Evolutionary conservation across 495 filamentous ascomycete species (phyloP).

Genomic region (Penicillium waksmanii): DNA sequence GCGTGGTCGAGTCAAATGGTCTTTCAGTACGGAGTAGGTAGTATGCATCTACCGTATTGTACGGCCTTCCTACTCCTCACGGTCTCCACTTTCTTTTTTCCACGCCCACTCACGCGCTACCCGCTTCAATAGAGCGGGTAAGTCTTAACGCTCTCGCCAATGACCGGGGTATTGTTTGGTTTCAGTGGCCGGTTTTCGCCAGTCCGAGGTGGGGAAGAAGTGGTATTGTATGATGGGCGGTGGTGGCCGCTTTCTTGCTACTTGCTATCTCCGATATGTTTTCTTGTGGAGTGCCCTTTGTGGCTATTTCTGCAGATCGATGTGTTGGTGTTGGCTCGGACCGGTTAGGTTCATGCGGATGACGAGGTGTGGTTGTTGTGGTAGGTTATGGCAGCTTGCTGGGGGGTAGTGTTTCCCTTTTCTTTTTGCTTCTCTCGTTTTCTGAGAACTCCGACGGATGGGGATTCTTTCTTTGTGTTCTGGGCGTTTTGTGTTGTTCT

Average conservation of each 20-base stretch:
- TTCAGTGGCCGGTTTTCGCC: conserved; percentile 1
- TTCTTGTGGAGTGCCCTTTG: conserved; percentile 17
- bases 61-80: conserved; percentile 10
- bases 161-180: conserved; percentile 7
- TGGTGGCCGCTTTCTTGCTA: neutral
- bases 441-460: too few species aligned
- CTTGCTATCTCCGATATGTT: conserved; percentile 23
- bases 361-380: conserved; percentile 10
- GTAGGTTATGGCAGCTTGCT: conserved; percentile 5
- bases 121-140: conserved; percentile 17
- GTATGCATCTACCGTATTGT: too few species aligned
- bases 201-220: conserved; percentile 6
- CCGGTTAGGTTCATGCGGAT: conserved; percentile 21
- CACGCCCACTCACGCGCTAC: conserved; percentile 28
- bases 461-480: neutral
- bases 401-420: neutral
- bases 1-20: conserved; percentile 36
- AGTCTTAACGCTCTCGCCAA: conserved; percentile 26
- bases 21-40: conserved; percentile 5
- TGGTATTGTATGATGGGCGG: neutral
- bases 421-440: neutral
- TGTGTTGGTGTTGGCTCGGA: conserved; percentile 15
- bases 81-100: conserved; percentile 9
- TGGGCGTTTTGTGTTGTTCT: neutral
- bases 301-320: conserved; percentile 17